Evolutionary conservation across 306 rosid genomes (phyloP), one percentile per base, ranked within the genome.

Genomic region (Macrotyloma uniflorum): DNA sequence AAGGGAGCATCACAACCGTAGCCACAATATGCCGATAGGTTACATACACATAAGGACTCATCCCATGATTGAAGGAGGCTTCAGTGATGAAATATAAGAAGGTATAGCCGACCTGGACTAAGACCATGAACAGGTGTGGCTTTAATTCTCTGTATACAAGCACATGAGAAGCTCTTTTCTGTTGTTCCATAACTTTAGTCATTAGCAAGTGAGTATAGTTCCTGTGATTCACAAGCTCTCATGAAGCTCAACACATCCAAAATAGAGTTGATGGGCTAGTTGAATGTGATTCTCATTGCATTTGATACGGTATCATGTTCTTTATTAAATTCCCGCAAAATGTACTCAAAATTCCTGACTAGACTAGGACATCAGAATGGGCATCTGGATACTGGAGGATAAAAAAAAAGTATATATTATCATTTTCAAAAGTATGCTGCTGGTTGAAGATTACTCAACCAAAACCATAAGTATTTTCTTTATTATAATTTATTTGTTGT

Each of bases 31-130:
- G 93, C 1, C 98, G 84, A 46, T 92, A 92, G 23, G 98, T 94
- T 33, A 92, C 72, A 65, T 90, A 88, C 40, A 92, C 92, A 36
- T 84, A 86, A 83, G 97, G 97, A 71, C 91, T 94, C 97, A 92
- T 87, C 12, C 98, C 98, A 86, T 87, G 97, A 36, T 90, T 90
- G 89, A 94, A 89, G 30, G 97, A 92, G 66, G 97, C 90, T 72
- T 94, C 92, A 2, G 89, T 82, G 58, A 94, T 80, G 14, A 90
- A 86, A 82, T 87, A 89, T 18, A 90, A 64, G 49, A 90, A 40
- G 5, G 95, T 88, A 26, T 92, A 92, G 22, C 87, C 89, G 0
- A 87, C 4, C 50, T 92, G 97, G 14, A 72, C 22, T 8, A 81
- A 57, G 11, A 86, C 19, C 96, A 94, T 90, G 28, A 90, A 75